phyloP scores from a whole-genome alignment of 257 asterid species.

The Anisodus acutangulus region DNA sequence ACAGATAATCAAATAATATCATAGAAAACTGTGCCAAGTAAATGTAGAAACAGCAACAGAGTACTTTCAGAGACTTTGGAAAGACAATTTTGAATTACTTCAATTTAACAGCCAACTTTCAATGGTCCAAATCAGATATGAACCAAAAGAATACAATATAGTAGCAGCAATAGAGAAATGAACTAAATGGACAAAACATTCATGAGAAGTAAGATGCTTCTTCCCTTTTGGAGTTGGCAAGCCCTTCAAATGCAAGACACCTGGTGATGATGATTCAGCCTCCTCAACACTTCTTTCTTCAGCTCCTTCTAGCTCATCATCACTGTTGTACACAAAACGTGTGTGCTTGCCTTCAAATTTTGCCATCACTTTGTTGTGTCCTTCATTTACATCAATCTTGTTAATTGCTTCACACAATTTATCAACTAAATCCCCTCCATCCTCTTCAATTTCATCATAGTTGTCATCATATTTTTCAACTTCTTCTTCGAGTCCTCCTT shows the following conservation, averaged over 20 bases:
- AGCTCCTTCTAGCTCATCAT: constrained; percentile 66
- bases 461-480: constrained; percentile 34
- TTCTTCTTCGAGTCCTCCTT: constrained; percentile 36
- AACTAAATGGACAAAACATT: not conserved
- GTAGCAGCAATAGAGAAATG: not conserved
- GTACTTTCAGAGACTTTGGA: not conserved
- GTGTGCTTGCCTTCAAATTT: constrained; percentile 68
- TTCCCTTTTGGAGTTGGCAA: constrained; percentile 54
- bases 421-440: constrained; percentile 36
- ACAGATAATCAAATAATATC: too few species aligned
- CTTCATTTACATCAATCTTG: constrained; percentile 55
- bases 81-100: not conserved
- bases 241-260: constrained; percentile 38
- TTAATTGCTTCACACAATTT: constrained; percentile 78
- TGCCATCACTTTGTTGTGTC: not conserved
- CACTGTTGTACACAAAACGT: constrained; percentile 69
- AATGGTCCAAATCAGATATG: constrained; percentile 18
- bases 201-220: constrained; percentile 41
- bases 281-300: constrained; percentile 41
- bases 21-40: too few species aligned
- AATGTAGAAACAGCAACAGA: too few species aligned
- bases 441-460: constrained; percentile 37
- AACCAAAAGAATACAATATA: not conserved
- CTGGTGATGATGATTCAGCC: not conserved
- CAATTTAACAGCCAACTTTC: not conserved